Percentiles rank a stretch among this genome's conserved stretches.
Evolutionary conservation across 352 stramenopile species (phyloP).

Genomic region (Pythium aquatile): DNA sequence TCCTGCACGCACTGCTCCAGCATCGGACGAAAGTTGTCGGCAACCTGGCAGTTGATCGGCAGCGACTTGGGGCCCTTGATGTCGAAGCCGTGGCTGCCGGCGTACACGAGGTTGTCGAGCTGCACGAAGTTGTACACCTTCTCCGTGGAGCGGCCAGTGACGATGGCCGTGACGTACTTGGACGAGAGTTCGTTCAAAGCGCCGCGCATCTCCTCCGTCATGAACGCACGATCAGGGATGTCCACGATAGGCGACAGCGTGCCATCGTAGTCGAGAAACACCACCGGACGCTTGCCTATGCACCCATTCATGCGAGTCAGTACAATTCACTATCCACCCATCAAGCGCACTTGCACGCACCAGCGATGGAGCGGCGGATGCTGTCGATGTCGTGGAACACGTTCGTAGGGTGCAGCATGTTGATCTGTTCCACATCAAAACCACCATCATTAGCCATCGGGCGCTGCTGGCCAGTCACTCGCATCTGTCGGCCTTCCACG

Average conservation of each 20-base stretch:
- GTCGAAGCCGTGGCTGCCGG: constrained; percentile 79
- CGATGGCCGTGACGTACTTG: constrained; percentile 72
- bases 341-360: constrained; percentile 23
- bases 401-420: constrained; percentile 57
- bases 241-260: constrained; percentile 81
- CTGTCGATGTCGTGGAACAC: constrained; percentile 53
- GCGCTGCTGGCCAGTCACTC: constrained; percentile 5
- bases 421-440: constrained; percentile 2
- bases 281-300: constrained; percentile 57
- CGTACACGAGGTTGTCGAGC: constrained; percentile 77
- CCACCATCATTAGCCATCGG: not conserved
- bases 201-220: constrained; percentile 61
- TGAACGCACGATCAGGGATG: constrained; percentile 62
- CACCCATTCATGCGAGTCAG: not conserved
- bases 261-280: constrained; percentile 79
- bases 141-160: constrained; percentile 66
- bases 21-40: constrained; percentile 48
- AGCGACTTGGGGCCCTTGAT: constrained; percentile 63
- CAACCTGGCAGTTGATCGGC: constrained; percentile 58
- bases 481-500: not conserved
- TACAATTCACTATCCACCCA: not conserved
- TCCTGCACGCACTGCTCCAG: constrained; percentile 41
- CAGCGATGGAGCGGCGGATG: constrained; percentile 54
- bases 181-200: constrained; percentile 58
- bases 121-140: constrained; percentile 82